A percentile compares a stretch with the other conserved stretches of the same genome.
These are phyloP conservation scores for Elsinoe batatas DNA, from an alignment of 2,329 filamentous ascomycete genomes.

Conservation along the genomic window DNA sequence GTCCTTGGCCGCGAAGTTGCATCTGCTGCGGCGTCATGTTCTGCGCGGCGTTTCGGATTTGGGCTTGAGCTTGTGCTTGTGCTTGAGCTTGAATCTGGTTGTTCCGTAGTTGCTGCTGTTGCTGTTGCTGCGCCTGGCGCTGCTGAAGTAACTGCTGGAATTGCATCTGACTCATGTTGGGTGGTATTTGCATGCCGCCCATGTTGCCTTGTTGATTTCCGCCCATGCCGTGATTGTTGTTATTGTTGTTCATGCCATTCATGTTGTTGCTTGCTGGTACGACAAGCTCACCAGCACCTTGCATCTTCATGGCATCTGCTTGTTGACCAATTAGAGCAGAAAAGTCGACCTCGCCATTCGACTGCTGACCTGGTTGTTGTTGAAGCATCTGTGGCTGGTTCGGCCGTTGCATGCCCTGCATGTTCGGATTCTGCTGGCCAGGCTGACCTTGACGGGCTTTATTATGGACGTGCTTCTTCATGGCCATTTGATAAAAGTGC, in stretches of 20 bases:
- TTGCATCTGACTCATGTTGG: conserved; percentile 27
- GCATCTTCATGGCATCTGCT: conserved; percentile 50
- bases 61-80: conserved; percentile 27
- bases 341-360: conserved; percentile 35
- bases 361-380: conserved; percentile 27
- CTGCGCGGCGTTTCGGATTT: conserved; percentile 28
- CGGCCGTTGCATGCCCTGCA: conserved; percentile 23
- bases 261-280: conserved; percentile 52
- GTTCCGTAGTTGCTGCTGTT: conserved; percentile 33
- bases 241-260: conserved; percentile 21
- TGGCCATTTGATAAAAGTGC: conserved; percentile 12
- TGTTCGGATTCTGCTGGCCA: conserved; percentile 23
- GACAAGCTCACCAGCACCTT: conserved; percentile 52
- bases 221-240: conserved; percentile 1
- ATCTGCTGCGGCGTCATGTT: conserved; percentile 36
- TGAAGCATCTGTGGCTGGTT: conserved; percentile 30
- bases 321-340: conserved; percentile 52
- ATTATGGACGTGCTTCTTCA: conserved; percentile 17
- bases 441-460: conserved; percentile 24
- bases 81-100: conserved; percentile 30
- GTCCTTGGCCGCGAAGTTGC: conserved; percentile 38
- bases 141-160: conserved; percentile 26
- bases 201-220: conserved; percentile 15
- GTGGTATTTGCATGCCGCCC: conserved; percentile 13
- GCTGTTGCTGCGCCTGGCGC: conserved; percentile 24